Percentiles rank a stretch among this genome's conserved stretches.
Conservation (phyloP, 805 yeast genomes). For the Candida endomychidarum region DNA sequence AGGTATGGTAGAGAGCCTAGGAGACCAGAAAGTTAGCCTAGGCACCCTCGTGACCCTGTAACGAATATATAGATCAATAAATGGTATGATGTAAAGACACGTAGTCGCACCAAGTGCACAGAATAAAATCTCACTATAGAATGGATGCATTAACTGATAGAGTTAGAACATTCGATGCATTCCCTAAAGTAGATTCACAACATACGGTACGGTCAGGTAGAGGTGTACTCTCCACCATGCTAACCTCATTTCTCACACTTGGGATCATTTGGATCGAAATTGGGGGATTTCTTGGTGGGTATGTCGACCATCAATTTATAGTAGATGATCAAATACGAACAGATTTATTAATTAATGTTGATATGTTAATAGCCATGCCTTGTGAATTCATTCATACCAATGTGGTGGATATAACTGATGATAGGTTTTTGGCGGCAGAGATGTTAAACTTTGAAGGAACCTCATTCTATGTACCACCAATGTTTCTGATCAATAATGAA, state of each 20-base stretch:
- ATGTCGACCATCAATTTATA: conserved; percentile 69
- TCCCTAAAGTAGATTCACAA: conserved; percentile 45
- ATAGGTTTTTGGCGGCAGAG: conserved; percentile 75
- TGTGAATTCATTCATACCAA: conserved; percentile 75
- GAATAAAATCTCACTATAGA: too few species aligned
- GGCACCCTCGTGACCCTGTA: too few species aligned
- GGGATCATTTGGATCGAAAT: conserved; percentile 80
- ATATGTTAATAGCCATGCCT: conserved; percentile 79
- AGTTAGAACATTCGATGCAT: conserved; percentile 49
- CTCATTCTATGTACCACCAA: conserved; percentile 51
- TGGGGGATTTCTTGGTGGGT: conserved; percentile 83
- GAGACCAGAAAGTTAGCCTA: conserved; percentile 4
- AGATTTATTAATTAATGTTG: conserved; percentile 70
- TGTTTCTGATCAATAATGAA: conserved; percentile 44
- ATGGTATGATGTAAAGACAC: too few species aligned
- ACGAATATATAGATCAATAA: too few species aligned
- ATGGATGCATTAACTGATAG: conserved; percentile 38
- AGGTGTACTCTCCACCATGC: conserved; percentile 72
- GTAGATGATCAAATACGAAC: conserved; percentile 64
- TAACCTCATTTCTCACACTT: conserved; percentile 60
- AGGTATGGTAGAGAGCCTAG: conserved; percentile 36
- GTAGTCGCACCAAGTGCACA: neutral
- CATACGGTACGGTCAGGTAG: conserved; percentile 72
- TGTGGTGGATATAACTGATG: conserved; percentile 75
- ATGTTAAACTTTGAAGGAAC: conserved; percentile 69